Percentiles rank a stretch among this genome's conserved stretches.
Conservation (phyloP, 768 basidiomycete species). For the Tubosaeta sp. region DNA sequence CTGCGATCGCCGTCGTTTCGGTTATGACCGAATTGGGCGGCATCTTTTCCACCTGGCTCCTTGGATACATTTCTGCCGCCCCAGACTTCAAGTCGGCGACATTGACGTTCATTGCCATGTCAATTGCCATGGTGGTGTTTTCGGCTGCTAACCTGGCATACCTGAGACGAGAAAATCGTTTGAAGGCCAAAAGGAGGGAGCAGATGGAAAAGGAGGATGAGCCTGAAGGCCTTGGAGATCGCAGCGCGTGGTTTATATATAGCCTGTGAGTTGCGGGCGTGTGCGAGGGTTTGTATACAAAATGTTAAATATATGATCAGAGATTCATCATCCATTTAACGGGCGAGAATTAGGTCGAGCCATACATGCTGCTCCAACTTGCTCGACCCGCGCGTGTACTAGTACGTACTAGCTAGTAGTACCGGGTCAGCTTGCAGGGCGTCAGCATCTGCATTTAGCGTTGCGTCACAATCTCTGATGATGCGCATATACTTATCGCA, state of each 20-base stretch:
- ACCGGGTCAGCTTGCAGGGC: too few relatives aligned
- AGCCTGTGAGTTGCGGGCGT: slow-evolving; percentile 30
- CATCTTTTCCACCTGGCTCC: slow-evolving; percentile 58
- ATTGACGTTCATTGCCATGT: slow-evolving; percentile 32
- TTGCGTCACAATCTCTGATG: too few relatives aligned
- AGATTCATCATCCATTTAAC: neutral
- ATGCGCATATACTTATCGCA: too few relatives aligned
- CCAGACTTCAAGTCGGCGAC: slow-evolving; percentile 50
- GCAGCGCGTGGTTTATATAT: slow-evolving; percentile 55
- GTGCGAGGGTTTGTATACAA: neutral
- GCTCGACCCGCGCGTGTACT: too few relatives aligned
- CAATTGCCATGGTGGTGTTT: slow-evolving; percentile 36
- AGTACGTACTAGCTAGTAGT: too few relatives aligned
- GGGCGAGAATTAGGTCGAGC: too few relatives aligned
- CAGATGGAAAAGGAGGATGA: slow-evolving; percentile 35
- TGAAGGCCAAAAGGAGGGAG: slow-evolving; percentile 38
- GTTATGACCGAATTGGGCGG: slow-evolving; percentile 54
- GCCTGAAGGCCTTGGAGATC: slow-evolving; percentile 41
- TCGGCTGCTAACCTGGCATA: slow-evolving; percentile 38
- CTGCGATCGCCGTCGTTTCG: slow-evolving; percentile 50
- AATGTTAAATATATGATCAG: neutral
- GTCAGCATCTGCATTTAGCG: too few relatives aligned
- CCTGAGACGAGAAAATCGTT: slow-evolving; percentile 40
- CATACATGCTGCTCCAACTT: too few relatives aligned
- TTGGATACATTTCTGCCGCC: slow-evolving; percentile 45